phyloP scores from a whole-genome alignment of 2,329 filamentous ascomycete species.

The Fusarium sp. region DNA sequence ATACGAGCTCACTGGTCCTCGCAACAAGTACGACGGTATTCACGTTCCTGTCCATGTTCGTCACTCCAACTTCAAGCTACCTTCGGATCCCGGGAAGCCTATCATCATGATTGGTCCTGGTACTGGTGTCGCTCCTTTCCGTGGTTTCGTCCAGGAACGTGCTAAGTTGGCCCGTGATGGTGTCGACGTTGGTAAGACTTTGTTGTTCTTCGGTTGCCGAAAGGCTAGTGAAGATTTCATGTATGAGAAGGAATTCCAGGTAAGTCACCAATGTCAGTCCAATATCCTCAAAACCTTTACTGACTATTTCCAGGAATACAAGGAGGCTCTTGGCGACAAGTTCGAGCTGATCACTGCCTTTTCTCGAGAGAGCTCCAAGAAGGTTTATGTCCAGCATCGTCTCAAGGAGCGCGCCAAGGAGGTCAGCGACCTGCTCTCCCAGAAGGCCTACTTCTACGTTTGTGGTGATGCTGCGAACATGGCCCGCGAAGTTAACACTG shows the following conservation, averaged over 20 bases:
- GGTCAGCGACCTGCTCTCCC: conserved; percentile 85
- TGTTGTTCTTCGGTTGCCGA: conserved; percentile 96
- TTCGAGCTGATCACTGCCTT: conserved; percentile 95
- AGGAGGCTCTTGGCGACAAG: conserved; percentile 84
- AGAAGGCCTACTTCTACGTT: conserved; percentile 96
- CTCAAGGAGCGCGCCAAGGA: conserved; percentile 85
- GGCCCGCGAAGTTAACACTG: conserved; percentile 91
- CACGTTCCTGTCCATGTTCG: conserved; percentile 95
- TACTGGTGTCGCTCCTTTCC: conserved; percentile 96
- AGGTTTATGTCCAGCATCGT: conserved; percentile 97
- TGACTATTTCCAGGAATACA: conserved; percentile 74
- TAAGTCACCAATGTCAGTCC: conserved; percentile 62
- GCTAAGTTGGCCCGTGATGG: conserved; percentile 85
- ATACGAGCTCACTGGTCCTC: conserved; percentile 87
- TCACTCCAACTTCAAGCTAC: conserved; percentile 99
- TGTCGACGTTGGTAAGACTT: conserved; percentile 83
- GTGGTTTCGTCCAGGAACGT: conserved; percentile 93
- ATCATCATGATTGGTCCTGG: conserved; percentile 97
- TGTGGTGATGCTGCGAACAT: conserved; percentile 98
- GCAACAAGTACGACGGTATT: conserved; percentile 97
- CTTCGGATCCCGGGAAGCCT: conserved; percentile 92
- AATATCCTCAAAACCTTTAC: neutral
- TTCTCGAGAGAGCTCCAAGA: conserved; percentile 86
- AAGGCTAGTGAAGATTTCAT: conserved; percentile 90
- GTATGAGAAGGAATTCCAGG: conserved; percentile 92